phyloP scores from a whole-genome alignment of 352 stramenopile genomes.

The Globisporangium nagaii region DNA sequence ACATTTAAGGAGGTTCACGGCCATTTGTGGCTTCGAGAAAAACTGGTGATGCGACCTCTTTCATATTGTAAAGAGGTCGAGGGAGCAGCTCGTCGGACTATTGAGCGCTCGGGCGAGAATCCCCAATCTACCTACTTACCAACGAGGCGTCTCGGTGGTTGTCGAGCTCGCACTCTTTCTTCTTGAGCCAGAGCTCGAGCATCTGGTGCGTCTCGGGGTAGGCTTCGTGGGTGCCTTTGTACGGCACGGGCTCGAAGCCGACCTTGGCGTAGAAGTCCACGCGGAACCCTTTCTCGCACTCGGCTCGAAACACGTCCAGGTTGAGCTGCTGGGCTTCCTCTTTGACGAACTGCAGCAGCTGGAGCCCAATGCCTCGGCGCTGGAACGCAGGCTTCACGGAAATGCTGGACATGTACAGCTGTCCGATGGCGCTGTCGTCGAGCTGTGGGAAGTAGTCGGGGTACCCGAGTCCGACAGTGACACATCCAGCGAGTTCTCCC shows the following conservation, averaged over 20 bases:
- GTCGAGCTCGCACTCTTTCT: background rate
- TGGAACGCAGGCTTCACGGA: slow-evolving; percentile 17
- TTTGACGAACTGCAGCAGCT: slow-evolving; percentile 17
- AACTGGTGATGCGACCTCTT: too few species aligned
- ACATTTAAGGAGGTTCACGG: too few species aligned
- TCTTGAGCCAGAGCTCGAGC: slow-evolving; percentile 30
- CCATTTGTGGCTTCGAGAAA: too few species aligned
- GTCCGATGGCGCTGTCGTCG: slow-evolving; percentile 4
- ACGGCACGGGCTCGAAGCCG: slow-evolving; percentile 19
- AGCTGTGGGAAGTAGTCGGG: slow-evolving; percentile 26
- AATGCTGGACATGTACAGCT: slow-evolving; percentile 23
- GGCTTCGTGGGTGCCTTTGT: slow-evolving; percentile 19
- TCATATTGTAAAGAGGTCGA: too few species aligned
- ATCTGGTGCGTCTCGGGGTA: slow-evolving; percentile 33
- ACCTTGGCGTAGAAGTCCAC: slow-evolving; percentile 19
- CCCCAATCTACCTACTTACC: too few species aligned
- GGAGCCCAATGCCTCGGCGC: slow-evolving; percentile 11
- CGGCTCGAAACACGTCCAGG: slow-evolving; percentile 16
- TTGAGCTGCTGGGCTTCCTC: slow-evolving; percentile 8
- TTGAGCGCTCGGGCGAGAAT: too few species aligned
- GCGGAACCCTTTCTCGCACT: slow-evolving; percentile 27
- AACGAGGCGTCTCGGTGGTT: background rate
- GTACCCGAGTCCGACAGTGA: slow-evolving; percentile 18
- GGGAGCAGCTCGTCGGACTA: too few species aligned
- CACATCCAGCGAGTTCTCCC: background rate